Base-by-base conservation (phyloP, 1,284 basidiomycete species). In the Amylostereum chailletii region DNA sequence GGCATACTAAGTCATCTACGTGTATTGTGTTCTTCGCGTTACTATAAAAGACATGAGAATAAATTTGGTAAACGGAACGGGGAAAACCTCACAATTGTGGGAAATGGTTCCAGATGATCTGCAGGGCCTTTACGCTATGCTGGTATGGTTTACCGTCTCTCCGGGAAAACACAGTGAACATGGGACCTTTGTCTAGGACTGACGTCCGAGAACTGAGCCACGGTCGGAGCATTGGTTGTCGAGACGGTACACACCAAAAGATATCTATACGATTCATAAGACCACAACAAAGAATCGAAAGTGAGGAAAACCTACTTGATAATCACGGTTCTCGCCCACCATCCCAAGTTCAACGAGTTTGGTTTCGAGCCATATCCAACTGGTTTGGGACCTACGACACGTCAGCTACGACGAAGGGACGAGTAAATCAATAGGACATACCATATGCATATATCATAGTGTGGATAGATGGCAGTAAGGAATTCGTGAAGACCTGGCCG, bases 341-440 rank as follows among this genome's bases (percentile, higher is more conserved):
- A 94, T 89, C 29, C 81, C 88, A 29, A 95, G 75, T 64, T 95
- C 92, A 11, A 90, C 80, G 3, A 96, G 74, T 67, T 95, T 96
- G 33, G 83, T 81, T 65, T 96, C 93, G 31, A 95, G 73, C 91
- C 91, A 95, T 45, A 90, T 74, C 91, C 91, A 94, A 54, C 81
- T 84, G 1, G 91, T 94, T 65, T 88, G 83, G 3, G 83, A 89
- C 89, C 83, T 83, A 44, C 9, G 32, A 32, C 34, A 51, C 37
- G 34, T 46, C 30, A 51, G 36, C 19, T 44, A 50, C 31, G 36
- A 40, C 32, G 29, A 46, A 33, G 30, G 5, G 8, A 26, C 33
- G 48, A 5, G 26, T 34, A 45, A 26, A 36, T 31, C 33, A 39
- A 10, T 7, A 8, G 36, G 27, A 49, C 58, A 33, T 58, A 86